Evolutionary conservation across 2,329 filamentous ascomycete species (phyloP).

Genomic region (Ustilaginoidea virens): DNA sequence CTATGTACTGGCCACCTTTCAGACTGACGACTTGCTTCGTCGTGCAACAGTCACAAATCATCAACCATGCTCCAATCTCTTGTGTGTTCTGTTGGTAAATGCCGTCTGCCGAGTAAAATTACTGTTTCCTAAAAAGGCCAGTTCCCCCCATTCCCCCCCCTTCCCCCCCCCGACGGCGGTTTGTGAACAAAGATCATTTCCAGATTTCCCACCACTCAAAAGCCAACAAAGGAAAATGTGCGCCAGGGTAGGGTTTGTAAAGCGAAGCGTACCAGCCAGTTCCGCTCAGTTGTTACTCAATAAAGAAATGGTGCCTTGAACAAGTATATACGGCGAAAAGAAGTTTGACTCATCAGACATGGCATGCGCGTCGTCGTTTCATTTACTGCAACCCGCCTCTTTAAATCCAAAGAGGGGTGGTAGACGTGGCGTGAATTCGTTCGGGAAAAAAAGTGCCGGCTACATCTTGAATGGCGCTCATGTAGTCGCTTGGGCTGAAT

Average conservation of each 20-base stretch:
- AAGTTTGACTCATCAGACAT: slow-evolving; percentile 3
- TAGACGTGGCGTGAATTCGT: slow-evolving; percentile 14
- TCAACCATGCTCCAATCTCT: slow-evolving; percentile 5
- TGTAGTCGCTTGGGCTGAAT: slow-evolving; percentile 69
- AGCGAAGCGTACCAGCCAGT: slow-evolving; percentile 2
- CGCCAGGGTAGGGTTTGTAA: too few species aligned
- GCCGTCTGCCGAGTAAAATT: slow-evolving; percentile 1
- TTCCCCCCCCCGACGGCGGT: too few species aligned
- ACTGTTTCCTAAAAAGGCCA: slow-evolving; percentile 2
- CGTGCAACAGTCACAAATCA: too few species aligned
- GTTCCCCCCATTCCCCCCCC: too few species aligned
- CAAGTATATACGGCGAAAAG: slow-evolving; percentile 17
- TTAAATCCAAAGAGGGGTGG: slow-evolving; percentile 34
- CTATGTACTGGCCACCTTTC: too few species aligned
- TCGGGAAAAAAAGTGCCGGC: slow-evolving; percentile 44
- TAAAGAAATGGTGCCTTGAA: slow-evolving; percentile 9
- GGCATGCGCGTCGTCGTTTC: too few species aligned
- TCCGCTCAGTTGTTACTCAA: slow-evolving; percentile 7
- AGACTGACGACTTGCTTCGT: too few species aligned
- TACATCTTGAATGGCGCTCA: slow-evolving; percentile 61
- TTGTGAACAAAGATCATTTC: not conserved
- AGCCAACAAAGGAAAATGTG: not conserved
- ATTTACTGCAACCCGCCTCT: not conserved
- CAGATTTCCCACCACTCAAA: not conserved
- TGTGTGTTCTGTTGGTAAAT: slow-evolving; percentile 2